These are phyloP conservation scores for Boletus fagicola DNA, from an alignment of 768 basidiomycete genomes.

Conservation along the genomic window DNA sequence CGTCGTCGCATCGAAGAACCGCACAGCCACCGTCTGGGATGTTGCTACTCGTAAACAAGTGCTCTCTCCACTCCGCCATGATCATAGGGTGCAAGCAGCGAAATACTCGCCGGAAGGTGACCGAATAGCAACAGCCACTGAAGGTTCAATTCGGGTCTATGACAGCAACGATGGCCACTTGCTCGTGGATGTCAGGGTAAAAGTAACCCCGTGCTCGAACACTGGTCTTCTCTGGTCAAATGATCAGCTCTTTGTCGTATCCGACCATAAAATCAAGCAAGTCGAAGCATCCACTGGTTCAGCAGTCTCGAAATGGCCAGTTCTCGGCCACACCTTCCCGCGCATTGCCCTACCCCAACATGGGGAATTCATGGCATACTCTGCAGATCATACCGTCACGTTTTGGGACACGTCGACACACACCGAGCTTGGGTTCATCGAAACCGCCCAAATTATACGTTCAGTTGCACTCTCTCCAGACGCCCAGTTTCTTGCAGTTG, in stretches of 20 bases:
- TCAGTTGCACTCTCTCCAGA: background rate
- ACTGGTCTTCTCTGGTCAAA: background rate
- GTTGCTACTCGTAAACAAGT: background rate
- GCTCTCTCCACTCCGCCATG: background rate
- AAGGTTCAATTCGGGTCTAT: background rate
- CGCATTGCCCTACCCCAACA: background rate
- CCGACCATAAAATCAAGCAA: background rate
- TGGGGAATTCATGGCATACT: background rate
- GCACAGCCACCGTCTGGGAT: no score
- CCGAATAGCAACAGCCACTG: background rate
- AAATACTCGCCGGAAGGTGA: background rate
- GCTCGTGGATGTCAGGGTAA: background rate
- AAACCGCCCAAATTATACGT: background rate
- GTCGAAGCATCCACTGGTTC: background rate
- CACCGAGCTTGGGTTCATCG: background rate
- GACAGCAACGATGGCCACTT: background rate
- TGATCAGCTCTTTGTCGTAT: slow-evolving; percentile 1
- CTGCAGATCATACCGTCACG: background rate
- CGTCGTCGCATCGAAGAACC: no score
- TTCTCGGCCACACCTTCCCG: no score
- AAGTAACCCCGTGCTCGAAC: background rate
- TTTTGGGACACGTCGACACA: slow-evolving; percentile 1
- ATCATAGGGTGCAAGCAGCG: background rate
- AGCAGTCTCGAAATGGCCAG: background rate
- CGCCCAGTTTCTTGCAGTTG: background rate